These are phyloP conservation scores for Boletus reticuloceps DNA, from an alignment of 768 basidiomycete species.

Conservation along the genomic window DNA sequence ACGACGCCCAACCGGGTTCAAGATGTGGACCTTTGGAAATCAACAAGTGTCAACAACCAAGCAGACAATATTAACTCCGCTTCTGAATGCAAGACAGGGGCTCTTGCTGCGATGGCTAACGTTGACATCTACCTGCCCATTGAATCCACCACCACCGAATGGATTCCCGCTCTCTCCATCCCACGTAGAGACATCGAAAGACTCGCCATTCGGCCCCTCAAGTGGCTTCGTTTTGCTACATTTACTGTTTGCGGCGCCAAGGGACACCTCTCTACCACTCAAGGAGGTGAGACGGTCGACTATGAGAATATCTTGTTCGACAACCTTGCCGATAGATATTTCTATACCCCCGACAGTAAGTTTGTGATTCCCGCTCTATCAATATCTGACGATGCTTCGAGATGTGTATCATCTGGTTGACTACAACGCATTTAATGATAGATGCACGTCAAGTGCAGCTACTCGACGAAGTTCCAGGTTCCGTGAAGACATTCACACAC, in stretches of 20 bases:
- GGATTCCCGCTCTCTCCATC: background rate
- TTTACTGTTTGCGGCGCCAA: background rate
- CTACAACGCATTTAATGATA: background rate
- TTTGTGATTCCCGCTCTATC: background rate
- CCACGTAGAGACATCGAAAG: background rate
- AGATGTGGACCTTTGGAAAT: too few species aligned
- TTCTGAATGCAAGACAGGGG: too few species aligned
- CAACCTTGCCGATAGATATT: background rate
- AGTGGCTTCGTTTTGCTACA: background rate
- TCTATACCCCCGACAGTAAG: background rate
- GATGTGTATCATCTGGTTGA: background rate
- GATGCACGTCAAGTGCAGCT: too few species aligned
- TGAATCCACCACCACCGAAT: background rate
- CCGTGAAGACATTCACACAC: too few species aligned
- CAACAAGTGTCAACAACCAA: too few species aligned
- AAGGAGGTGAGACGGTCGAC: background rate
- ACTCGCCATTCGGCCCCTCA: background rate
- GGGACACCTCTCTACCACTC: background rate
- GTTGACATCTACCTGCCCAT: background rate
- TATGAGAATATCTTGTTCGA: background rate
- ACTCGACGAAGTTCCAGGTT: too few species aligned
- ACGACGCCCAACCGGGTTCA: too few species aligned
- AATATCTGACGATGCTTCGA: too few species aligned
- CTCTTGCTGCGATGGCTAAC: too few species aligned
- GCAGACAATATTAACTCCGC: too few species aligned